phyloP scores from a whole-genome alignment of 2,329 filamentous ascomycete genomes.

The Sclerotinia subarctica region DNA sequence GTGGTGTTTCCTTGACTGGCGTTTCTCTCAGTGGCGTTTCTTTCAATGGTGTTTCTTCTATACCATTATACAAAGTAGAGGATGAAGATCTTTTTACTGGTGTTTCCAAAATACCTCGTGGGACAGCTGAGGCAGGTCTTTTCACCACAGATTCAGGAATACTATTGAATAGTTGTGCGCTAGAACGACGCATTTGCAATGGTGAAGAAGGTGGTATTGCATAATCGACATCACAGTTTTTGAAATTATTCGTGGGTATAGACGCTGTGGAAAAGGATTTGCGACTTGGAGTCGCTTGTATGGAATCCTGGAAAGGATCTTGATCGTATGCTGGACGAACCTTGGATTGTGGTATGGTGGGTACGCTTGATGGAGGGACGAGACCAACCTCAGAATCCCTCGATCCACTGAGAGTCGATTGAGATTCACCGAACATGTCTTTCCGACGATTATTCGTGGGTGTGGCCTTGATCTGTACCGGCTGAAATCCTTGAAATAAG shows the following conservation, averaged over 20 bases:
- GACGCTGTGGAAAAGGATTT: conserved; percentile 19
- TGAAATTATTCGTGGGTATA: background rate
- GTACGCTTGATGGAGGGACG: conserved; percentile 32
- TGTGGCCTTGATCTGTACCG: conserved; percentile 39
- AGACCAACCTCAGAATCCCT: conserved; percentile 20
- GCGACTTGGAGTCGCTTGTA: conserved; percentile 37
- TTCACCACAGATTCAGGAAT: conserved; percentile 31
- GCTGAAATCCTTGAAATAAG: conserved; percentile 36
- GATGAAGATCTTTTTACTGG: conserved; percentile 29
- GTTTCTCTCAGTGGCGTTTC: conserved; percentile 29
- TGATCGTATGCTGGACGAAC: conserved; percentile 23
- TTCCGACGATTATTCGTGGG: conserved; percentile 36
- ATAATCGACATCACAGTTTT: conserved; percentile 15
- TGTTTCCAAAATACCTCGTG: conserved; percentile 32
- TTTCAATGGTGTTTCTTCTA: conserved; percentile 19
- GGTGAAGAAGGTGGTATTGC: conserved; percentile 32
- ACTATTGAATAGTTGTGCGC: conserved; percentile 30
- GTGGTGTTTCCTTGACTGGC: conserved; percentile 28
- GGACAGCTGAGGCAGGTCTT: conserved; percentile 1
- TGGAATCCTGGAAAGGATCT: conserved; percentile 28
- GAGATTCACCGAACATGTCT: conserved; percentile 28
- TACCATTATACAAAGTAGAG: background rate
- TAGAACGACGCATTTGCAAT: conserved; percentile 32
- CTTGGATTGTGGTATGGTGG: conserved; percentile 34
- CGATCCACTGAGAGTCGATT: conserved; percentile 17